These are phyloP conservation scores for Neolentinus lepideus DNA, from an alignment of 1,284 basidiomycete species.

Conservation along the genomic window DNA sequence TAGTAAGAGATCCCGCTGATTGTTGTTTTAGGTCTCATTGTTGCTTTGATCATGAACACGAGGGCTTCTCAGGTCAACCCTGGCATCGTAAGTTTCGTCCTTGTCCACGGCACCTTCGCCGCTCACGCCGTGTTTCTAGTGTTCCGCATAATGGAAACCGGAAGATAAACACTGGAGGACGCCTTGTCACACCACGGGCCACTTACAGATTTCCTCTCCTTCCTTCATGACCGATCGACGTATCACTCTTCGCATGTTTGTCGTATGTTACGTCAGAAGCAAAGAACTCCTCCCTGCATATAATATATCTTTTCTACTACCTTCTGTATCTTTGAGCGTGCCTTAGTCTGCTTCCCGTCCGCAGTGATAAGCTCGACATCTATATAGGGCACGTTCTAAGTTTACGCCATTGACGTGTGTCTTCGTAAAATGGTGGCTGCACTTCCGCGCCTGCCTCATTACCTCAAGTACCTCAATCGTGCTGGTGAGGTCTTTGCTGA, in stretches of 20 bases:
- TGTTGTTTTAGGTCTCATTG: slow-evolving; percentile 57
- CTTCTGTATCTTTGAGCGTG: neutral
- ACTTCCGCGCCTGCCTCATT: neutral
- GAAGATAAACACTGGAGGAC: neutral
- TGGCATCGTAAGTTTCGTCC: neutral
- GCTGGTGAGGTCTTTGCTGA: neutral
- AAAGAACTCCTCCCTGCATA: neutral
- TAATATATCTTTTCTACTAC: neutral
- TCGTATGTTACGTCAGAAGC: neutral
- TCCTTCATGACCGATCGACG: neutral
- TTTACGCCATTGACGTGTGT: neutral
- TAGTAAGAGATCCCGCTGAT: neutral
- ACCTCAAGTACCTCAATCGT: neutral
- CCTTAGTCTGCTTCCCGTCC: neutral
- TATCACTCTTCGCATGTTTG: neutral
- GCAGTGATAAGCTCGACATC: neutral
- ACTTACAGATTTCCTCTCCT: neutral
- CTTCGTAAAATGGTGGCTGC: neutral
- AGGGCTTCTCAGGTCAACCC: neutral
- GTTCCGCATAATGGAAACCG: neutral
- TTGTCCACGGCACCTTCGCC: neutral
- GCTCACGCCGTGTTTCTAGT: neutral
- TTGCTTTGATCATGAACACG: slow-evolving; percentile 82
- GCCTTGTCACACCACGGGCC: neutral
- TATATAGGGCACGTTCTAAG: neutral